A percentile compares a stretch with the other conserved stretches of the same genome.
Conservation (phyloP, 1,139 yeast species). For the Kluyveromyces sp. region DNA sequence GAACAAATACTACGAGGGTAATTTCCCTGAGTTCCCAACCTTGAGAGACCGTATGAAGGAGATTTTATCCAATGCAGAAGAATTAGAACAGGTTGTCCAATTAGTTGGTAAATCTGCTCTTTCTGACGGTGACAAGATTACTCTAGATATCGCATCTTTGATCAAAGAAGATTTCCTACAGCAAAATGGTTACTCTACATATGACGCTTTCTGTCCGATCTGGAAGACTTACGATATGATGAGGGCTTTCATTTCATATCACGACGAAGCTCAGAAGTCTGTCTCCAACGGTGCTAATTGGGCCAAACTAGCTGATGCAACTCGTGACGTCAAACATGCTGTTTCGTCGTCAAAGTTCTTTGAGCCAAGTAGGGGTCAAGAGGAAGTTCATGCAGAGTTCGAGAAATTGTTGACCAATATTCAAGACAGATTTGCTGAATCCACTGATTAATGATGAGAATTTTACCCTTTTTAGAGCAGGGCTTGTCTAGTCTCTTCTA, state of each 20-base stretch:
- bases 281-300: constrained; percentile 90
- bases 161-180: constrained; percentile 97
- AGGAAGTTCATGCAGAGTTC: constrained; percentile 69
- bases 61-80: constrained; percentile 93
- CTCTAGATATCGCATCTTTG: constrained; percentile 84
- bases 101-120: constrained; percentile 97
- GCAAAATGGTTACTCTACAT: constrained; percentile 96
- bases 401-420: constrained; percentile 66
- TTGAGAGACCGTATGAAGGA: constrained; percentile 90
- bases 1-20: constrained; percentile 74
- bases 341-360: constrained; percentile 93
- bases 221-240: constrained; percentile 99
- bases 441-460: constrained; percentile 56
- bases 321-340: constrained; percentile 83
- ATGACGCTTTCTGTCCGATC: constrained; percentile 98
- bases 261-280: constrained; percentile 97
- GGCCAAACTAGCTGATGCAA: constrained; percentile 84
- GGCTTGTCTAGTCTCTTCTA: no score
- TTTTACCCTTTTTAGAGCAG: no score
- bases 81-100: constrained; percentile 97
- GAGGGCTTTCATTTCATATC: constrained; percentile 85
- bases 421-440: constrained; percentile 90
- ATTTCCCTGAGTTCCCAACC: constrained; percentile 85
- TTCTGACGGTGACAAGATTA: constrained; percentile 92
- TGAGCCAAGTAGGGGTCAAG: constrained; percentile 90